phyloP scores from a whole-genome alignment of 1,284 basidiomycete species.

The Cryptococcus sp. region DNA sequence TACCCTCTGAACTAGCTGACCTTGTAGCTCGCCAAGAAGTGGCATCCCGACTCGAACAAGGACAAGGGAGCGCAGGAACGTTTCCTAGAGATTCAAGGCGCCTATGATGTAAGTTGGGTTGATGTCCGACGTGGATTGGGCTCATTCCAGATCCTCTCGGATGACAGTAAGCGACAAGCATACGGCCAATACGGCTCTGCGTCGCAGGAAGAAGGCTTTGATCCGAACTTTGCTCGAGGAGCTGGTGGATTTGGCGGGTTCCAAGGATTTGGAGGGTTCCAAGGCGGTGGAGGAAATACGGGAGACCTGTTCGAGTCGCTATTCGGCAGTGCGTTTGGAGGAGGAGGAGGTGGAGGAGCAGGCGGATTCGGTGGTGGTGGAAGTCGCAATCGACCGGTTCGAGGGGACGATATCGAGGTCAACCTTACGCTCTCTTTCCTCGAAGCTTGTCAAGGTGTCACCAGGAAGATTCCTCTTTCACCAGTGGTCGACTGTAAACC shows the following conservation, averaged over 20 bases:
- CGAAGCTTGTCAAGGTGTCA: constrained; percentile 89
- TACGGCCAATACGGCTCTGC: constrained; percentile 95
- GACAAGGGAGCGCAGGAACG: constrained; percentile 85
- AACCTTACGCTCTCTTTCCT: constrained; percentile 74
- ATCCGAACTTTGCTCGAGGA: constrained; percentile 67
- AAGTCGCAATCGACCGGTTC: constrained; percentile 50
- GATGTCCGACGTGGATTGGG: no score
- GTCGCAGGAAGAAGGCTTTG: constrained; percentile 88
- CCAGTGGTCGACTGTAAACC: constrained; percentile 79
- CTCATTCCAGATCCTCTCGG: constrained; percentile 70
- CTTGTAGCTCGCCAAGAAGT: constrained; percentile 86
- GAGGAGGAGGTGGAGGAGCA: constrained; percentile 32
- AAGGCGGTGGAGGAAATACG: constrained; percentile 51
- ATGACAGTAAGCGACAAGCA: constrained; percentile 85
- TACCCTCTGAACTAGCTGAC: neutral
- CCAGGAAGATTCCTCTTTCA: constrained; percentile 66
- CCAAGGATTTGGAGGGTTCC: constrained; percentile 66
- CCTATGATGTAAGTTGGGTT: constrained; percentile 82
- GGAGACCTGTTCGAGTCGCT: constrained; percentile 80
- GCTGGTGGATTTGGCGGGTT: constrained; percentile 63
- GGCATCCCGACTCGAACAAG: constrained; percentile 95
- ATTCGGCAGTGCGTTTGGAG: constrained; percentile 61
- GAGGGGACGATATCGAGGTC: constrained; percentile 82
- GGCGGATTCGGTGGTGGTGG: constrained; percentile 47
- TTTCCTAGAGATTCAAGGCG: constrained; percentile 94